phyloP scores from a whole-genome alignment of 306 rosid species.

The Astragalus membranaceus region DNA sequence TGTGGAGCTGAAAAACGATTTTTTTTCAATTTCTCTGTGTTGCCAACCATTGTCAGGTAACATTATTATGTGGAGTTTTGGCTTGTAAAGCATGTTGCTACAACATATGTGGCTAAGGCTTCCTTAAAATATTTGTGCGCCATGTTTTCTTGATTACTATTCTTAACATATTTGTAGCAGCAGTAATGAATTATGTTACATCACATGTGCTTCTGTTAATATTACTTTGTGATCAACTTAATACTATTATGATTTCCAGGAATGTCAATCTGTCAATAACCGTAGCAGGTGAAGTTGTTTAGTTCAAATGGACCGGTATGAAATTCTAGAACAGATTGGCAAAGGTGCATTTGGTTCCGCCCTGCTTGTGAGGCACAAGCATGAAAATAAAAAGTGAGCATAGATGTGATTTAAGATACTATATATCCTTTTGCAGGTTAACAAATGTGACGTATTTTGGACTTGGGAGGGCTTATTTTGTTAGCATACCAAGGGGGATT shows the following conservation, averaged over 20 bases:
- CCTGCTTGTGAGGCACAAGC: conserved; percentile 82
- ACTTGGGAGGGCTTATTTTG: neutral
- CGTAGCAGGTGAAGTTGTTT: neutral
- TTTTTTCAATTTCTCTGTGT: neutral
- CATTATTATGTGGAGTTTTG: neutral
- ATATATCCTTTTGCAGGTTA: neutral
- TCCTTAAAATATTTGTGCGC: neutral
- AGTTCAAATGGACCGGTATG: conserved; percentile 81
- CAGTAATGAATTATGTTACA: neutral
- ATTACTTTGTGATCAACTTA: neutral
- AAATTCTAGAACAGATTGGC: conserved; percentile 90
- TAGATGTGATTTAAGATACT: neutral
- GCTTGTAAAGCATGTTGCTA: neutral
- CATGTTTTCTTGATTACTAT: neutral
- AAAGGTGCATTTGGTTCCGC: conserved; percentile 98
- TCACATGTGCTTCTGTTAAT: neutral
- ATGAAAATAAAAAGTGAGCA: conserved; percentile 70
- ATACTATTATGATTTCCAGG: conserved; percentile 15
- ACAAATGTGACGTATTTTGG: neutral
- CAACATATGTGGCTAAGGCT: neutral
- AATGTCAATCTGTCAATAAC: neutral
- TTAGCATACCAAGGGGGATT: neutral
- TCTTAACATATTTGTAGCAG: neutral
- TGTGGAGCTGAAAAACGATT: neutral
- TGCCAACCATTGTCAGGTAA: neutral